These are phyloP conservation scores for Salinomyces thailandicus DNA, from an alignment of 2,329 filamentous ascomycete genomes.

Conservation along the genomic window DNA sequence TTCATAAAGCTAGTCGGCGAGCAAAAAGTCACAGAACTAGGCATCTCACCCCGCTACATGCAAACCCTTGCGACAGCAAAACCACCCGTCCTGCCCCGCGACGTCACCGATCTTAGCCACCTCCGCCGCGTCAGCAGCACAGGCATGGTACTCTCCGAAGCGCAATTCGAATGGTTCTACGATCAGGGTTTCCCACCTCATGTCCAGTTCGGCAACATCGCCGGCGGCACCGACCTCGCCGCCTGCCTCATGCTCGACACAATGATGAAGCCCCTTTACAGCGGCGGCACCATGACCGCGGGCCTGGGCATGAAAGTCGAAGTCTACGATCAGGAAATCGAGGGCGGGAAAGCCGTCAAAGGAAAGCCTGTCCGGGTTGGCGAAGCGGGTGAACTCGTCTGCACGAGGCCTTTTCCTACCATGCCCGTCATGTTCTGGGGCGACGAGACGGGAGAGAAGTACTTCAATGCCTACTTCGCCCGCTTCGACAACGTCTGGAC, in stretches of 20 bases:
- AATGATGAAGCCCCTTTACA: slow-evolving; percentile 55
- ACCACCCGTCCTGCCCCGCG: slow-evolving; percentile 46
- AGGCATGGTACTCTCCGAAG: slow-evolving; percentile 70
- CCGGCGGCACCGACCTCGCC: slow-evolving; percentile 68
- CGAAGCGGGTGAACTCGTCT: slow-evolving; percentile 64
- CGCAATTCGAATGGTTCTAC: slow-evolving; percentile 72
- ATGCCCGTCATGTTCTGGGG: slow-evolving; percentile 49
- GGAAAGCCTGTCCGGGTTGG: slow-evolving; percentile 49
- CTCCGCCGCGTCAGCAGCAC: slow-evolving; percentile 58
- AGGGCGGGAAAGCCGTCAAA: slow-evolving; percentile 33
- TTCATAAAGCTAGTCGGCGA: slow-evolving; percentile 54
- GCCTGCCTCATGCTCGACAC: slow-evolving; percentile 55
- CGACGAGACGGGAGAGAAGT: slow-evolving; percentile 31
- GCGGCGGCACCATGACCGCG: slow-evolving; percentile 46
- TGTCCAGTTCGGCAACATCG: slow-evolving; percentile 62
- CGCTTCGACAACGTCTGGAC: slow-evolving; percentile 58
- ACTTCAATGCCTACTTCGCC: slow-evolving; percentile 37
- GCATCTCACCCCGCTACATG: slow-evolving; percentile 67
- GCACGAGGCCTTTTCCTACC: slow-evolving; percentile 60
- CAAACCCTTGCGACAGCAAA: slow-evolving; percentile 57
- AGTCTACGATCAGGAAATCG: slow-evolving; percentile 48
- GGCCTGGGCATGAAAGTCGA: slow-evolving; percentile 44
- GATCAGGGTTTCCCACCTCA: slow-evolving; percentile 57
- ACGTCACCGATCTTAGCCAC: slow-evolving; percentile 51
- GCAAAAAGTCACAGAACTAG: slow-evolving; percentile 60